A percentile compares a stretch with the other conserved stretches of the same genome.
These are phyloP conservation scores for Phytophthora citricola DNA, from an alignment of 352 stramenopile genomes.

Conservation along the genomic window DNA sequence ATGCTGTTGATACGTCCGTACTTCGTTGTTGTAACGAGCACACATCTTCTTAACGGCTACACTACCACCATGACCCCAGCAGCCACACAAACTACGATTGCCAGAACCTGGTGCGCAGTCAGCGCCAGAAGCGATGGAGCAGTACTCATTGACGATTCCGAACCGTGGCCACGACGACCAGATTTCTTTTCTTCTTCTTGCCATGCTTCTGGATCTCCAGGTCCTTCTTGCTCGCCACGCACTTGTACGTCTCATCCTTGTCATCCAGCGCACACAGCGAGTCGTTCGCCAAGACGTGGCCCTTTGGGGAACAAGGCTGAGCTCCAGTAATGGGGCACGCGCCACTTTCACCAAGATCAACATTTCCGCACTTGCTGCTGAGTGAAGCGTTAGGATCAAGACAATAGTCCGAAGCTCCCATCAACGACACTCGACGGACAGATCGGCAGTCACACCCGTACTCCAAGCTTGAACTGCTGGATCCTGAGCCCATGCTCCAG, in stretches of 20 bases:
- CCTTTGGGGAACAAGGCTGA: slow-evolving; percentile 63
- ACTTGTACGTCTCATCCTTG: slow-evolving; percentile 77
- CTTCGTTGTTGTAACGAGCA: slow-evolving; percentile 4
- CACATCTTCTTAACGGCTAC: slow-evolving; percentile 12
- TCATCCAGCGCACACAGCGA: slow-evolving; percentile 66
- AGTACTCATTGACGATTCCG: slow-evolving; percentile 21
- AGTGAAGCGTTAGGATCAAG: slow-evolving; percentile 47
- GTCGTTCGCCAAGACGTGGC: slow-evolving; percentile 68
- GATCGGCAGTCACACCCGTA: slow-evolving; percentile 56
- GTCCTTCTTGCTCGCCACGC: slow-evolving; percentile 68
- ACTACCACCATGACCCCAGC: slow-evolving; percentile 31
- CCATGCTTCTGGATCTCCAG: slow-evolving; percentile 69
- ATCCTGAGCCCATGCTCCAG: slow-evolving; percentile 30
- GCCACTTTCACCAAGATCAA: slow-evolving; percentile 52
- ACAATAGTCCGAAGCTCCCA: slow-evolving; percentile 79
- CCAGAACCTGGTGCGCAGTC: slow-evolving; percentile 29
- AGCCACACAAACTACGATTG: slow-evolving; percentile 29
- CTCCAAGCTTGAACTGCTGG: slow-evolving; percentile 37
- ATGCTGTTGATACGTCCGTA: slow-evolving; percentile 20
- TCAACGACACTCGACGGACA: slow-evolving; percentile 64
- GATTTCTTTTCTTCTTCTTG: slow-evolving; percentile 50
- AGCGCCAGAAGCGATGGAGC: slow-evolving; percentile 7
- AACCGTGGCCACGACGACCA: slow-evolving; percentile 11
- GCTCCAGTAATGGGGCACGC: slow-evolving; percentile 60
- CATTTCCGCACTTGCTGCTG: slow-evolving; percentile 75